Conservation (phyloP, 805 yeast species). For the Zygotorulaspora sp. region DNA sequence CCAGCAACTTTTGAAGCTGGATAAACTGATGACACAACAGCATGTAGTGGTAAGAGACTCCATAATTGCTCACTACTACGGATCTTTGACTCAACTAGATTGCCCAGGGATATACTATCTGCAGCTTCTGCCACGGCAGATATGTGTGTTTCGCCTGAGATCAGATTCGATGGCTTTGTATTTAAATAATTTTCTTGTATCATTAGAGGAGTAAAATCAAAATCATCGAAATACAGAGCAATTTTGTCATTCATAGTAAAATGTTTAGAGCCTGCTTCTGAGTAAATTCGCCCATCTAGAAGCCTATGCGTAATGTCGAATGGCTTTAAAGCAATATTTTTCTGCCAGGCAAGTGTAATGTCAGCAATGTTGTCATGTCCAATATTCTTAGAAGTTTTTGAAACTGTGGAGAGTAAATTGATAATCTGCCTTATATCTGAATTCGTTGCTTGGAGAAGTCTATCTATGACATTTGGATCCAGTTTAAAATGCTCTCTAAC, state of each 20-base stretch:
- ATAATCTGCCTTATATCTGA: conserved; percentile 94
- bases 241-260: conserved; percentile 73
- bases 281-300: conserved; percentile 56
- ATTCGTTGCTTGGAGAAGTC: conserved; percentile 75
- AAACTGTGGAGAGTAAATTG: conserved; percentile 78
- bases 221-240: conserved; percentile 87
- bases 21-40: conserved; percentile 73
- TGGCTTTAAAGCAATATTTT: conserved; percentile 84
- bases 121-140: conserved; percentile 72
- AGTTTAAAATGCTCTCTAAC: conserved; percentile 74
- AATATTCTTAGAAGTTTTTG: conserved; percentile 64
- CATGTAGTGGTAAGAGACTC: conserved; percentile 90
- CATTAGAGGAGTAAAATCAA: conserved; percentile 93
- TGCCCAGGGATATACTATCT: conserved; percentile 80
- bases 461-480: conserved; percentile 76
- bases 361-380: conserved; percentile 53
- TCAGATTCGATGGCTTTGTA: conserved; percentile 52
- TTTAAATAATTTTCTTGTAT: conserved; percentile 85
- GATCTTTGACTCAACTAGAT: conserved; percentile 72
- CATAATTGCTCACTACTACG: conserved; percentile 91
- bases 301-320: conserved; percentile 79
- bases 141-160: conserved; percentile 49
- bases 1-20: conserved; percentile 80
- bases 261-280: conserved; percentile 41
- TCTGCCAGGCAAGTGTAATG: conserved; percentile 73